These are phyloP conservation scores for Globisporangium solare DNA, from an alignment of 352 stramenopile genomes.

Conservation along the genomic window DNA sequence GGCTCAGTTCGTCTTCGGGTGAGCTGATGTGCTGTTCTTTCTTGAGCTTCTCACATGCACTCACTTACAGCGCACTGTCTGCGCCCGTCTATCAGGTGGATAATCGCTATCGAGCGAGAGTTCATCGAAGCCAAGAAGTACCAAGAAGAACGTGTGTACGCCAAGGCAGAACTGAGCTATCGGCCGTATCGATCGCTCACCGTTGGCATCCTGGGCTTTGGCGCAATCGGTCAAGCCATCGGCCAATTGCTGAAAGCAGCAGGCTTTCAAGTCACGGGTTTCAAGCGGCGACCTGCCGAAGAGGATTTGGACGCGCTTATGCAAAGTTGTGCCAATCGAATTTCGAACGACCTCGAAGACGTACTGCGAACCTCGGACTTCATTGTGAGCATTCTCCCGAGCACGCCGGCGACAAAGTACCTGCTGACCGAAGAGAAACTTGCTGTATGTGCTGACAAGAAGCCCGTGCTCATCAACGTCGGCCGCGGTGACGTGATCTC, in stretches of 20 bases:
- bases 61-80: no score
- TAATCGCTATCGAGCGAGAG: constrained; percentile 23
- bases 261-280: constrained; percentile 57
- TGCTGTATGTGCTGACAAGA: constrained; percentile 27
- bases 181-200: constrained; percentile 37
- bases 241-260: constrained; percentile 39
- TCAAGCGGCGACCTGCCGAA: constrained; percentile 49
- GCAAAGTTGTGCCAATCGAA: constrained; percentile 24
- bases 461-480: constrained; percentile 85
- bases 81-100: neutral
- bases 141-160: constrained; percentile 28
- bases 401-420: constrained; percentile 59
- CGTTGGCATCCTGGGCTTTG: constrained; percentile 53
- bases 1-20: constrained; percentile 22
- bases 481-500: constrained; percentile 79
- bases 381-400: constrained; percentile 79
- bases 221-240: constrained; percentile 58
- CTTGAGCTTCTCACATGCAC: no score
- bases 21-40: neutral
- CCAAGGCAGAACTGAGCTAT: constrained; percentile 32
- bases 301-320: constrained; percentile 12
- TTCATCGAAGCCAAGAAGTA: constrained; percentile 32
- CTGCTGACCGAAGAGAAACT: constrained; percentile 54
- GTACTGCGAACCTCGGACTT: constrained; percentile 64
- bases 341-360: constrained; percentile 44